Conservation (phyloP, 495 filamentous ascomycete species). For the Aspergillus egyptiacus region DNA sequence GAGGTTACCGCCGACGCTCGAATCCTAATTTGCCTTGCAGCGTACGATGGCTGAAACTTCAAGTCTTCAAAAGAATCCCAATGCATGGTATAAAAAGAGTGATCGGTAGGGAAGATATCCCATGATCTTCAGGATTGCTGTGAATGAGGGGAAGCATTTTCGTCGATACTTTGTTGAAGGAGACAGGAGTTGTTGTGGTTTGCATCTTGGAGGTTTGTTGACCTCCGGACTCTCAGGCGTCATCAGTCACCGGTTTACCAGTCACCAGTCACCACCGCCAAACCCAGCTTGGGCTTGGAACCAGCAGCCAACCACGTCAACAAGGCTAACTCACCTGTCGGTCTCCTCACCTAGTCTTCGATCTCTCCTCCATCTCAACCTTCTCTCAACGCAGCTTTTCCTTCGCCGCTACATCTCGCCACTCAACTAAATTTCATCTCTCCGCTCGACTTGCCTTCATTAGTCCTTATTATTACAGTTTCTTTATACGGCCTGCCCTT, state of each 20-base stretch:
- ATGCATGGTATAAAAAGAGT: too few species aligned
- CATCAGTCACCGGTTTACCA: too few species aligned
- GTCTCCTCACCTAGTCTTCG: conserved; percentile 14
- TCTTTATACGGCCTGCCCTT: neutral
- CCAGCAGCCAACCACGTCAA: conserved; percentile 31
- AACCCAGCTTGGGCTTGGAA: too few species aligned
- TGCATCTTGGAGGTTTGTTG: conserved; percentile 1
- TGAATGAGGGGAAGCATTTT: neutral
- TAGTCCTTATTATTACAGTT: conserved; percentile 4
- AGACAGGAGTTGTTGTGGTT: neutral
- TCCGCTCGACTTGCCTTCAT: neutral
- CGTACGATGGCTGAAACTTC: too few species aligned
- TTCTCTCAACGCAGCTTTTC: conserved; percentile 1
- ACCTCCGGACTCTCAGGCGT: neutral
- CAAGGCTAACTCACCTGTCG: conserved; percentile 7
- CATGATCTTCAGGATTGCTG: neutral
- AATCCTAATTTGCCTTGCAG: too few species aligned
- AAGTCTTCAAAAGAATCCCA: too few species aligned
- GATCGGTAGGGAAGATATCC: neutral
- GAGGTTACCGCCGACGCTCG: too few species aligned
- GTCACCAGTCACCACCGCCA: too few species aligned
- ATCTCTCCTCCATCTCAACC: conserved; percentile 8
- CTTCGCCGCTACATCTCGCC: conserved; percentile 2
- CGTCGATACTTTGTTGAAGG: too few species aligned
- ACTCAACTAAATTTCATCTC: conserved; percentile 6